Percentiles rank a stretch among this genome's conserved stretches.
phyloP scores from a whole-genome alignment of 495 filamentous ascomycete genomes.

The Neurospora sp. region DNA sequence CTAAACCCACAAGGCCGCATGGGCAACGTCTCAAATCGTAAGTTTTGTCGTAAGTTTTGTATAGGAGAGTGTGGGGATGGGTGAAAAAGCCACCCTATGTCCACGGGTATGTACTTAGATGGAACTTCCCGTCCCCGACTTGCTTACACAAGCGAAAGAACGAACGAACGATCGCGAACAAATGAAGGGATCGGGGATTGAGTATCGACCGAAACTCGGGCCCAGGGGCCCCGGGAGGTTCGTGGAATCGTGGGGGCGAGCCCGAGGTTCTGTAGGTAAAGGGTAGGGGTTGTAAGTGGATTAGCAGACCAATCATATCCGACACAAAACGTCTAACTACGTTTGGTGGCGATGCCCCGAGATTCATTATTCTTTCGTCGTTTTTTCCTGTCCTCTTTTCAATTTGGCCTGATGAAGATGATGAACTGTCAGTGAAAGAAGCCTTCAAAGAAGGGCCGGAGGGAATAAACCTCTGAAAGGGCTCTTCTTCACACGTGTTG shows the following conservation, averaged over 20 bases:
- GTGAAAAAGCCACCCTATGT: too few relatives aligned
- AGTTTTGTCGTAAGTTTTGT: background rate
- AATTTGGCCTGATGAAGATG: too few relatives aligned
- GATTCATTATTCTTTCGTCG: background rate
- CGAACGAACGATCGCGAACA: background rate
- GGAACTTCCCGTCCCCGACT: background rate
- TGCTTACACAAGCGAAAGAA: background rate
- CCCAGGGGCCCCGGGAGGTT: background rate
- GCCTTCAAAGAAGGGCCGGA: too few relatives aligned
- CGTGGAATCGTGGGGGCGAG: background rate
- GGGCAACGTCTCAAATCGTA: background rate
- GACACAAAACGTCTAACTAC: background rate
- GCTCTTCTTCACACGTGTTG: too few relatives aligned
- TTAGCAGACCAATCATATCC: background rate
- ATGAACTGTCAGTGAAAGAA: too few relatives aligned
- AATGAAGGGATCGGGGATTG: background rate
- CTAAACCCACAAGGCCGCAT: background rate
- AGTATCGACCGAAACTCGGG: background rate
- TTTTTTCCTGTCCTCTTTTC: too few relatives aligned
- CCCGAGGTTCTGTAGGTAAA: background rate
- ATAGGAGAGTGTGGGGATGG: too few relatives aligned
- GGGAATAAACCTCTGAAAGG: too few relatives aligned
- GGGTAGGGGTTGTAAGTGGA: background rate
- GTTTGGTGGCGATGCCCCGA: background rate
- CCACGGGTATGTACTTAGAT: background rate